phyloP scores from a whole-genome alignment of 2,329 filamentous ascomycete species.

The Diplodia scrobiculata region DNA sequence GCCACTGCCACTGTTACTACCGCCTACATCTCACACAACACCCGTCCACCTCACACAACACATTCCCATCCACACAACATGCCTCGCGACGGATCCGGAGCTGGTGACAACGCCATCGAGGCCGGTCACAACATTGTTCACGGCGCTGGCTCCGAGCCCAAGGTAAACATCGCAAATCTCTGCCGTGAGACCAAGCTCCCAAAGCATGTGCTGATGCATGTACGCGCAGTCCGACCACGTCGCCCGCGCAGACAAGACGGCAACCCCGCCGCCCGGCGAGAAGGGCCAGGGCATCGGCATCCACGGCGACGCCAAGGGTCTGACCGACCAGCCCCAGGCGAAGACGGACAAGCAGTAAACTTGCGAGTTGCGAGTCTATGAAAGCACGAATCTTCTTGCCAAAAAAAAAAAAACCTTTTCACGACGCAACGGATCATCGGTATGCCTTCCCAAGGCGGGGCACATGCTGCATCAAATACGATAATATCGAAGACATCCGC shows the following conservation, averaged over 20 bases:
- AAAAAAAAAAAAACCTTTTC: background rate
- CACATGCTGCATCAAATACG: background rate
- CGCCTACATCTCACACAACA: background rate
- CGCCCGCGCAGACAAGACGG: constrained; percentile 28
- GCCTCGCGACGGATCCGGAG: constrained; percentile 57
- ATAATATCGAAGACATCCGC: background rate
- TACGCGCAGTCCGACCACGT: constrained; percentile 6
- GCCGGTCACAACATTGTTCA: constrained; percentile 50
- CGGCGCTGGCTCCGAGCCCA: constrained; percentile 43
- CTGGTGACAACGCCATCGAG: constrained; percentile 53
- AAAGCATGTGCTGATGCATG: background rate
- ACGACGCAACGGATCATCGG: background rate
- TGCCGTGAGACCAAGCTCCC: background rate
- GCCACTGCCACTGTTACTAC: background rate
- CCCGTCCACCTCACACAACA: background rate
- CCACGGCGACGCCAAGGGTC: background rate
- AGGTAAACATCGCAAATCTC: background rate
- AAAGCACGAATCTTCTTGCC: background rate
- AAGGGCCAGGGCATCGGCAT: constrained; percentile 14
- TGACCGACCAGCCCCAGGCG: background rate
- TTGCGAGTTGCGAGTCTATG: background rate
- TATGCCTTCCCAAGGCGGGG: background rate
- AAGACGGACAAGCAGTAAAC: background rate
- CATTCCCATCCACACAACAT: constrained; percentile 38
- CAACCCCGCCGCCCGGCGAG: constrained; percentile 17